Evolutionary conservation across 1,284 basidiomycete genomes (phyloP).

Genomic region (Tilletia setariae): DNA sequence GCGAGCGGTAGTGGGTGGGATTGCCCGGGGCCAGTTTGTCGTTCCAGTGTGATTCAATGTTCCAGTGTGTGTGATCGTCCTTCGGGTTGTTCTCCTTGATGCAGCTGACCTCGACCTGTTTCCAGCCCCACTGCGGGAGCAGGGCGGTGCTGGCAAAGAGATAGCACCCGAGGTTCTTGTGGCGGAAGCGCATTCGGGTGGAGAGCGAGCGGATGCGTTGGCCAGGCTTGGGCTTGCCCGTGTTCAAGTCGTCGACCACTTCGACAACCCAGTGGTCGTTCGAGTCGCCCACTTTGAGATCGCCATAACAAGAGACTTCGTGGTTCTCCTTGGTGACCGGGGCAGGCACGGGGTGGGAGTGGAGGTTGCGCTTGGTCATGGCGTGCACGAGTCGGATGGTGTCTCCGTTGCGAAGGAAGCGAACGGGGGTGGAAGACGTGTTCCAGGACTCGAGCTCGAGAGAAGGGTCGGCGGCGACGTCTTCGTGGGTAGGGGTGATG

Average conservation of each 20-base stretch:
- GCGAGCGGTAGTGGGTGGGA: slow-evolving; percentile 77
- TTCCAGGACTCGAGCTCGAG: background rate
- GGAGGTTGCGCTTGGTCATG: slow-evolving; percentile 83
- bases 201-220: slow-evolving; percentile 80
- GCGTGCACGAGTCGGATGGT: slow-evolving; percentile 75
- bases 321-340: slow-evolving; percentile 85
- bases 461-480: background rate
- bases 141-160: slow-evolving; percentile 81
- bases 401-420: slow-evolving; percentile 74
- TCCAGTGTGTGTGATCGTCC: slow-evolving; percentile 92
- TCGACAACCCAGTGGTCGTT: slow-evolving; percentile 93
- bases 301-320: slow-evolving; percentile 91
- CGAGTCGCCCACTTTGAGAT: slow-evolving; percentile 75
- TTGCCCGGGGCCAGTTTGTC: slow-evolving; percentile 83
- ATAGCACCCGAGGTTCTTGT: slow-evolving; percentile 67
- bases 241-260: slow-evolving; percentile 74
- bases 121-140: slow-evolving; percentile 98
- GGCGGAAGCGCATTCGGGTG: slow-evolving; percentile 79
- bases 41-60: slow-evolving; percentile 96
- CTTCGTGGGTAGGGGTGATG: slow-evolving; percentile 75
- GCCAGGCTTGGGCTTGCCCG: slow-evolving; percentile 60
- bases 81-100: slow-evolving; percentile 78
- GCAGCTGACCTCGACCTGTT: slow-evolving; percentile 94
- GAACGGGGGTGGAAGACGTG: slow-evolving; percentile 38
- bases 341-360: slow-evolving; percentile 82